Conservation (phyloP, 352 stramenopile genomes). For the Pilasporangium apinafurcum region DNA sequence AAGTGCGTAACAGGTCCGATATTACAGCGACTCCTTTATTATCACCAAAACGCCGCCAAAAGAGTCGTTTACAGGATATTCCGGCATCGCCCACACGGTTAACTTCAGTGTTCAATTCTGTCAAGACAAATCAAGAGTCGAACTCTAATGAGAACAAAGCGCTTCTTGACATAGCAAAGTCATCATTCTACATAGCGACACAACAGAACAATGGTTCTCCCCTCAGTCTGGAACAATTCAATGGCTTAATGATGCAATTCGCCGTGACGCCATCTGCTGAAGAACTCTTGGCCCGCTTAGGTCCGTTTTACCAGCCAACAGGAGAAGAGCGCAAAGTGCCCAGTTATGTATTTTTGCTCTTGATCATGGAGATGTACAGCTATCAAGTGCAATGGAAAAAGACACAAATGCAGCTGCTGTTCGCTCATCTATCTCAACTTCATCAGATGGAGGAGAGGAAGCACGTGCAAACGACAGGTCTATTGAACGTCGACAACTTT, state of each 20-base stretch:
- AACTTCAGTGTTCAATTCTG: neutral
- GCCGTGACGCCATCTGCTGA: slow-evolving; percentile 13
- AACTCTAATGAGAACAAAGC: neutral
- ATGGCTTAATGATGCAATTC: slow-evolving; percentile 36
- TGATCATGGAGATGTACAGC: slow-evolving; percentile 37
- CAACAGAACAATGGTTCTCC: slow-evolving; percentile 21
- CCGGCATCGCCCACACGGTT: slow-evolving; percentile 3
- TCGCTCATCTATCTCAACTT: slow-evolving; percentile 30
- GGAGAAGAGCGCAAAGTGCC: slow-evolving; percentile 53
- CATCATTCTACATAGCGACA: slow-evolving; percentile 14
- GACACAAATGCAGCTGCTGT: slow-evolving; percentile 30
- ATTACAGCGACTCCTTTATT: too few relatives aligned
- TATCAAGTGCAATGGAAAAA: slow-evolving; percentile 41
- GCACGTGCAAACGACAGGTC: too few relatives aligned
- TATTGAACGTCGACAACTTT: too few relatives aligned
- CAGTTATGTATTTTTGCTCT: slow-evolving; percentile 34
- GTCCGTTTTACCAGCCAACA: slow-evolving; percentile 41
- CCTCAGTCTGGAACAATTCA: slow-evolving; percentile 47
- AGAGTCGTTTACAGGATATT: neutral
- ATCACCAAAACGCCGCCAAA: too few relatives aligned
- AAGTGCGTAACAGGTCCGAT: neutral
- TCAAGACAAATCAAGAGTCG: neutral
- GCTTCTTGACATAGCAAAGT: slow-evolving; percentile 7
- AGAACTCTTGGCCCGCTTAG: slow-evolving; percentile 26
- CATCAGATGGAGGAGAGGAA: slow-evolving; percentile 12